These are phyloP conservation scores for Allium sativum DNA, from an alignment of 106 monocot species.

Conservation along the genomic window DNA sequence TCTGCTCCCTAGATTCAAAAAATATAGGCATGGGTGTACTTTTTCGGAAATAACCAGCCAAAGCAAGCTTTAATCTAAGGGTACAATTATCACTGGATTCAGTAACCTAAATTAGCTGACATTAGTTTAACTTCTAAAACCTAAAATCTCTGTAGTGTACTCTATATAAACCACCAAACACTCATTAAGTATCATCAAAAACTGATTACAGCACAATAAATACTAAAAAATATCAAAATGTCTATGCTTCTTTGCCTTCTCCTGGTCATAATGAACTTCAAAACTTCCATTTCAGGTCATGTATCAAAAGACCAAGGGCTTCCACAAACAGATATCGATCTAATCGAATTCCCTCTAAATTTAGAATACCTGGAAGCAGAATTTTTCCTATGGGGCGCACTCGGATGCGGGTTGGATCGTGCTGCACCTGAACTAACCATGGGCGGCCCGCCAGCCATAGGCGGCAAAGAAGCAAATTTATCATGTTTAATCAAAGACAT, in stretches of 20 bases:
- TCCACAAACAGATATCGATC: constrained; percentile 29
- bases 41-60: no score
- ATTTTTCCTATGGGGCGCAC: constrained; percentile 51
- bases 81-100: no score
- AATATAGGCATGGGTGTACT: no score
- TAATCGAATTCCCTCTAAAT: constrained; percentile 63
- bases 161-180: no score
- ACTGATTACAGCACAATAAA: no score
- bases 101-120: no score
- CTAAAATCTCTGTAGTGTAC: no score
- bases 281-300: not conserved
- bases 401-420: constrained; percentile 44
- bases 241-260: not conserved
- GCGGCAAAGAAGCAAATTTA: constrained; percentile 41
- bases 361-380: constrained; percentile 67
- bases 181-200: no score
- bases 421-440: constrained; percentile 30
- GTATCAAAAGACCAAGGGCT: not conserved
- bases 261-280: not conserved
- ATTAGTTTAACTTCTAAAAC: no score
- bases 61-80: no score
- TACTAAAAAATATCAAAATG: no score
- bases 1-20: no score
- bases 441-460: constrained; percentile 52
- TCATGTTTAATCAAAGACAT: constrained; percentile 21